Percentiles rank a stretch among this genome's conserved stretches.
Evolutionary conservation across 257 asterid genomes (phyloP).

Genomic region (Paulownia fortunei): DNA sequence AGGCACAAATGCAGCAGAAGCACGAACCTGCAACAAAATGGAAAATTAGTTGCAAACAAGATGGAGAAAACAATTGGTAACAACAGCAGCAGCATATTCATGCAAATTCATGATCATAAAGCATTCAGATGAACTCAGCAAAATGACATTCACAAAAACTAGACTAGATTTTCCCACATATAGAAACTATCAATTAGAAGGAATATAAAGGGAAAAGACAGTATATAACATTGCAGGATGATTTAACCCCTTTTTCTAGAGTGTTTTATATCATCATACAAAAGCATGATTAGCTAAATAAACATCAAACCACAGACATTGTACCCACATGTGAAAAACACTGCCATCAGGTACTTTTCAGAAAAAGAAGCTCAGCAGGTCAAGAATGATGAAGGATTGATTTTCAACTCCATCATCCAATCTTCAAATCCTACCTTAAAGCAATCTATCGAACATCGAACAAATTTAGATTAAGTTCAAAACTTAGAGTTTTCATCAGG

Average conservation of each 20-base stretch:
- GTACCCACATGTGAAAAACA: background rate
- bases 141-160: background rate
- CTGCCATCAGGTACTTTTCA: background rate
- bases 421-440: background rate
- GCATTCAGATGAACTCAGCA: background rate
- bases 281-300: conserved; percentile 17
- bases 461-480: background rate
- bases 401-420: background rate
- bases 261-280: conserved; percentile 4
- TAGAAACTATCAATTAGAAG: background rate
- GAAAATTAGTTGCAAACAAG: conserved; percentile 28
- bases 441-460: background rate
- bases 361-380: background rate
- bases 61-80: background rate
- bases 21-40: conserved; percentile 70
- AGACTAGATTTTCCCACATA: background rate
- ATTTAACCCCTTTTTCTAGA: conserved; percentile 11
- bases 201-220: background rate
- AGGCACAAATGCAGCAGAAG: conserved; percentile 86
- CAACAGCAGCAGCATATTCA: background rate
- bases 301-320: background rate
- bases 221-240: background rate
- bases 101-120: conserved; percentile 6
- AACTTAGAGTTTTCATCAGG: background rate
- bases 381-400: background rate